Base-by-base conservation (phyloP, 495 filamentous ascomycete genomes). In the Delitschia confertaspora region DNA sequence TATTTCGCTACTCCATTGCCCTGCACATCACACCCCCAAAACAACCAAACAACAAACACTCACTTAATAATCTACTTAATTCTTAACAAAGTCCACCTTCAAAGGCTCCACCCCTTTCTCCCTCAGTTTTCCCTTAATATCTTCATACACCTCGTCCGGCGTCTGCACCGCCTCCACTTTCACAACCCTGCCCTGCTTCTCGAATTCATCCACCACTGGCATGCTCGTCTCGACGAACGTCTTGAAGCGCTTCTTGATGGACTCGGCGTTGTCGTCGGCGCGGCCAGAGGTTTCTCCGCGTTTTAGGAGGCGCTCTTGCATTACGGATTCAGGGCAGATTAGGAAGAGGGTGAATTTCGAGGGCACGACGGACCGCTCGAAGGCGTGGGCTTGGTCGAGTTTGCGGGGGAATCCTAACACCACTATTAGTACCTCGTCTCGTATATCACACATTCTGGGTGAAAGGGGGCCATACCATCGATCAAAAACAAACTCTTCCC, bases 201-300 rank as follows among this genome's bases (percentile, higher is more conserved):
- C 80, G 65, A 82, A 96, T 55, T 82, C 75, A 49, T 91, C 73
- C 34, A 98, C 88, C 25, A 95, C 91, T 29, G 91, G 91, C 87
- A 96, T 94, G 61, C 84, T 93, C 2, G 87, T 94, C 64, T 95
- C 85, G 20, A 91, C 69, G 58, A 96, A 98, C 3, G 82, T 88
- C 46, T 79, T 74, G 69, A 98, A 98, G 26, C 91, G 73, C 78
- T 98, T 98, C 66, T 79, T 82, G 63, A 95, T 96, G 54, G 79
- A 85, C 68, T 94, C 91, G 31, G 76, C 79, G 64, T 98, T 98
- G 64, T 98, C 91, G 63, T 98, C 91, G 20, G 81, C 69, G 38
- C 91, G 71, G 8, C 91, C 91, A 56, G 78, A 84, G 4, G 89
- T 96, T 79, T 94, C 81, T 20, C 89, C 91, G 20, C 91, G 72